These are phyloP conservation scores for Oryza meridionalis DNA, from an alignment of 176 grass and related monocot genomes.

Conservation along the genomic window DNA sequence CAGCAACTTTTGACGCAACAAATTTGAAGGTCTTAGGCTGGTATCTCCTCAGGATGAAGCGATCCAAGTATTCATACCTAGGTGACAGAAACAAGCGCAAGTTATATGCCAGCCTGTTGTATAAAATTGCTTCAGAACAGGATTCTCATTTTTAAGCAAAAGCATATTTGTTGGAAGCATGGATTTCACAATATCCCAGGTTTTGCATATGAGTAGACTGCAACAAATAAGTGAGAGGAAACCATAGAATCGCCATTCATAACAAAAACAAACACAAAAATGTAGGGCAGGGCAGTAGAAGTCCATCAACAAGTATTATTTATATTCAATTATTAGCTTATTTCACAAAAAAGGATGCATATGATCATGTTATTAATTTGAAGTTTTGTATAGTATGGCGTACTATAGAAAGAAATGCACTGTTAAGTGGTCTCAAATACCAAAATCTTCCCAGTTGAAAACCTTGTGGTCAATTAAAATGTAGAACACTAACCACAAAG, in stretches of 20 bases:
- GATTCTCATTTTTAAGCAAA: not conserved
- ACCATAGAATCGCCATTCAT: not conserved
- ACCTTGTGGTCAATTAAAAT: not conserved
- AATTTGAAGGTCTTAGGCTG: slow-evolving; percentile 70
- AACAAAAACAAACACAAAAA: not conserved
- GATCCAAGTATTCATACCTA: slow-evolving; percentile 96
- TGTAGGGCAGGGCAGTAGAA: not conserved
- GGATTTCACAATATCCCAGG: not conserved
- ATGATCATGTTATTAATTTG: not conserved
- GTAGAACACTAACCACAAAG: not conserved
- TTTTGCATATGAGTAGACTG: not conserved
- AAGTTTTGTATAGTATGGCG: not conserved
- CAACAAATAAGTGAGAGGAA: not conserved
- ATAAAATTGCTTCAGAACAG: slow-evolving; percentile 3
- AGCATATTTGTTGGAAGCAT: not conserved
- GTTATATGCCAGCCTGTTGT: not conserved
- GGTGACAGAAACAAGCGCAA: slow-evolving; percentile 15
- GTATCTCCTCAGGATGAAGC: slow-evolving; percentile 59
- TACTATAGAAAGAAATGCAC: not conserved
- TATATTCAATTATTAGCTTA: not conserved
- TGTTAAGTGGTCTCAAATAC: not conserved
- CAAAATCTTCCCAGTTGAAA: not conserved
- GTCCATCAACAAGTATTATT: not conserved
- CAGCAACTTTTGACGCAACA: slow-evolving; percentile 79
- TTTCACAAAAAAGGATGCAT: not conserved